These are phyloP conservation scores for Selaginella tamariscina DNA, from an alignment of 75 land plant species.

Conservation along the genomic window DNA sequence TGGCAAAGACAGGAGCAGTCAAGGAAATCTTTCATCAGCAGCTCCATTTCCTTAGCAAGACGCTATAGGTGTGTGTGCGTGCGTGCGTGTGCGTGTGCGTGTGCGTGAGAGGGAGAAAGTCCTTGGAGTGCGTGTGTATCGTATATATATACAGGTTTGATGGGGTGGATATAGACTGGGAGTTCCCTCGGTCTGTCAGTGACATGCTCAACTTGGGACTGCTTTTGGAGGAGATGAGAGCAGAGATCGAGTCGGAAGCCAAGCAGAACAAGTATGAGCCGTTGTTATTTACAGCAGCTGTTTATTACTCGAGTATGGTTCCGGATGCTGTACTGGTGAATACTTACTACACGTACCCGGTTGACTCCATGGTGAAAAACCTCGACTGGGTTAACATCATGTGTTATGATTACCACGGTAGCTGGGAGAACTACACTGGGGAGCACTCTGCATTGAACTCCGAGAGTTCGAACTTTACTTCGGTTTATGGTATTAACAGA, in stretches of 20 bases:
- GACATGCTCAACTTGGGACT: constrained; percentile 12
- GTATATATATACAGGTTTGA: constrained; percentile 34
- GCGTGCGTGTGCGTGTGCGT: too few relatives aligned
- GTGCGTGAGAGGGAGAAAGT: too few relatives aligned
- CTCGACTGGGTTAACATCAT: constrained; percentile 45
- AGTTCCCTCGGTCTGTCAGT: constrained; percentile 18
- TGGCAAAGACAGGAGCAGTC: too few relatives aligned
- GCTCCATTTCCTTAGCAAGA: too few relatives aligned
- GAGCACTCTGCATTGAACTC: constrained; percentile 39
- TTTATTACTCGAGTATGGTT: constrained; percentile 28
- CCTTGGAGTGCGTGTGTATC: too few relatives aligned
- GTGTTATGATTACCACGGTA: constrained; percentile 49
- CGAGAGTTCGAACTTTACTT: constrained; percentile 28
- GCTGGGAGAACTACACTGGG: constrained; percentile 45
- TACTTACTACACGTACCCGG: constrained; percentile 47
- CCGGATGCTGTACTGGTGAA: constrained; percentile 12
- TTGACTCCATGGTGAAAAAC: constrained; percentile 20
- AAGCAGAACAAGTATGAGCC: background rate
- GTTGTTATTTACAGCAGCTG: constrained; percentile 30
- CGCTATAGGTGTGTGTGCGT: too few relatives aligned
- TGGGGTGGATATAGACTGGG: constrained; percentile 38
- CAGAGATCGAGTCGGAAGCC: background rate
- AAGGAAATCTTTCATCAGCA: too few relatives aligned
- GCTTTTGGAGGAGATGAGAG: constrained; percentile 14
- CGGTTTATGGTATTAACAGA: too few relatives aligned